phyloP scores from a whole-genome alignment of 1,284 basidiomycete species.

The Peniophora sp. region DNA sequence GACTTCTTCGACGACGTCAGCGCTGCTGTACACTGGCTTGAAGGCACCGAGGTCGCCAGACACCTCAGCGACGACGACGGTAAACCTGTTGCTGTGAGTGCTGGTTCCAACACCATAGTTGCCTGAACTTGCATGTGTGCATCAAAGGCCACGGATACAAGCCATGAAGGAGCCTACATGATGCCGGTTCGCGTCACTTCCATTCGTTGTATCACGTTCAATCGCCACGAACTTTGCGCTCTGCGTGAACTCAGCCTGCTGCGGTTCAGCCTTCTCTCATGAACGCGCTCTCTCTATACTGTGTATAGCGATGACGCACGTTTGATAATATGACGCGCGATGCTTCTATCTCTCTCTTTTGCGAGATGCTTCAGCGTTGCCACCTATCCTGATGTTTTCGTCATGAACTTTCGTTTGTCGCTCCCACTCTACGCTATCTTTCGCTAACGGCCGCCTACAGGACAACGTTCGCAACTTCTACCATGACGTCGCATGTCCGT shows the following conservation, averaged over 20 bases:
- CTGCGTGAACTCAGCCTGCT: not conserved
- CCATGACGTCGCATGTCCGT: conserved; percentile 27
- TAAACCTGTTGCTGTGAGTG: conserved; percentile 3
- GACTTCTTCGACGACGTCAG: conserved; percentile 25
- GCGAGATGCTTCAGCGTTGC: no score
- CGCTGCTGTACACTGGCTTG: conserved; percentile 35
- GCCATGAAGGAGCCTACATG: no score
- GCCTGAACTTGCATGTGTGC: no score
- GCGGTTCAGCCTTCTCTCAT: no score
- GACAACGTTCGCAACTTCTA: conserved; percentile 44
- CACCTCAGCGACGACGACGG: conserved; percentile 12
- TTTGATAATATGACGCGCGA: no score
- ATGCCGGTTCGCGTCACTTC: not conserved
- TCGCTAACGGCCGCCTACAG: conserved; percentile 11
- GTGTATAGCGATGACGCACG: no score
- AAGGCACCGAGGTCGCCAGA: conserved; percentile 36
- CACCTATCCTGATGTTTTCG: not conserved
- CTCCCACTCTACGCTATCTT: conserved; percentile 5
- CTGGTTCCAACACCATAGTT: no score
- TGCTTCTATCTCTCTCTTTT: no score
- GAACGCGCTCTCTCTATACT: no score
- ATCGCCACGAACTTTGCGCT: not conserved
- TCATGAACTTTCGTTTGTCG: conserved; percentile 6
- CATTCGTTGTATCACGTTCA: not conserved
- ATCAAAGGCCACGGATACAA: no score